Percentiles rank a stretch among this genome's conserved stretches.
These are phyloP conservation scores for Ambispora gerdemannii DNA, from an alignment of 192 early-diverging fungal genomes.

Conservation along the genomic window DNA sequence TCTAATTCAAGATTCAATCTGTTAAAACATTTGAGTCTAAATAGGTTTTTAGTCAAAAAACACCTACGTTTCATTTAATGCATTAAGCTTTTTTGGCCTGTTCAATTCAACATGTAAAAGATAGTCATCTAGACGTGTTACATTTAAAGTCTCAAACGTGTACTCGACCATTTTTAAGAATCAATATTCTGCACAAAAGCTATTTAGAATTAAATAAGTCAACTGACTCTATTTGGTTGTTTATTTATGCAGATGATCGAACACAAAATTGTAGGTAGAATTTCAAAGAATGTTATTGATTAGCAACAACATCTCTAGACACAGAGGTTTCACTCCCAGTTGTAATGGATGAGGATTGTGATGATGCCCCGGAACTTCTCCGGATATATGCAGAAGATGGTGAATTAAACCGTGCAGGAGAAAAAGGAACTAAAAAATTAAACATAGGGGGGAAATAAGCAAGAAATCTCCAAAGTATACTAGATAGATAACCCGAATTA, in stretches of 20 bases:
- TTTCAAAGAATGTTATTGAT: too few relatives aligned
- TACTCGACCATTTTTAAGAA: constrained; percentile 48
- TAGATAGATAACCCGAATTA: not conserved
- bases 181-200: too few relatives aligned
- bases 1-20: constrained; percentile 31
- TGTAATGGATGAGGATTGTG: not conserved
- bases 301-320: too few relatives aligned
- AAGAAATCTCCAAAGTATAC: not conserved
- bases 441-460: not conserved
- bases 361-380: not conserved
- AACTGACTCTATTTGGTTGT: too few relatives aligned
- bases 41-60: constrained; percentile 26
- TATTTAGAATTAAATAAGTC: too few relatives aligned
- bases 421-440: not conserved
- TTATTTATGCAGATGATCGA: too few relatives aligned
- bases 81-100: constrained; percentile 79
- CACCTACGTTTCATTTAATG: constrained; percentile 64
- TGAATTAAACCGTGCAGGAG: not conserved
- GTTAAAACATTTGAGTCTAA: not conserved
- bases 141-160: constrained; percentile 60
- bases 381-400: not conserved
- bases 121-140: constrained; percentile 50
- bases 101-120: constrained; percentile 83
- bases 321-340: too few relatives aligned
- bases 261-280: too few relatives aligned